Conservation (phyloP, 108 stramenopile species). For the Skeletonema costatum region DNA sequence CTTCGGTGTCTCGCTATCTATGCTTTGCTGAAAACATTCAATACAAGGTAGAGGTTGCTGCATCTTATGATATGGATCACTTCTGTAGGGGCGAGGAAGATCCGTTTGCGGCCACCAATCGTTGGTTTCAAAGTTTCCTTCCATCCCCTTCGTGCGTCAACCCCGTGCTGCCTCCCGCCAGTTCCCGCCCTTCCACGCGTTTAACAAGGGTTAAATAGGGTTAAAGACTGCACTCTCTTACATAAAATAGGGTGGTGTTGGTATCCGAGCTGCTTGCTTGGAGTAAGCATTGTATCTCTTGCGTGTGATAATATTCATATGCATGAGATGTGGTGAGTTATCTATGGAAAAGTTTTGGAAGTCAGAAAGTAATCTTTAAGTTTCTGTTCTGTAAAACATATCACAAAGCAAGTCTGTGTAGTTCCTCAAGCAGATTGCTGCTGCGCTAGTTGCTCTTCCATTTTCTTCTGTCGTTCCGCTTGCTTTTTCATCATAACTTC, state of each 20-base stretch:
- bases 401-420: not conserved
- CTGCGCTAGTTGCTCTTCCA: conserved; percentile 30
- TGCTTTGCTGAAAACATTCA: conserved; percentile 8
- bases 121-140: not conserved
- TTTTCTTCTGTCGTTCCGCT: conserved; percentile 57
- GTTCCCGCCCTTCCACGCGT: not conserved
- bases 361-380: not conserved
- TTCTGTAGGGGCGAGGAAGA: not conserved
- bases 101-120: not conserved
- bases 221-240: not conserved
- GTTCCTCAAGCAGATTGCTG: not conserved
- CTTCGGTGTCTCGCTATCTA: not conserved
- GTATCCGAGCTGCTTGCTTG: too few species aligned
- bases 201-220: not conserved
- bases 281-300: too few species aligned
- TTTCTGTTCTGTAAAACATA: not conserved
- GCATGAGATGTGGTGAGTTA: too few species aligned
- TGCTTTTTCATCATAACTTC: conserved; percentile 90
- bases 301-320: too few species aligned
- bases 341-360: too few species aligned
- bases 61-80: not conserved
- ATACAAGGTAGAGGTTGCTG: conserved; percentile 1
- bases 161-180: too few species aligned
- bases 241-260: too few species aligned
- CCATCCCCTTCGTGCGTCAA: not conserved